Percentiles rank a stretch among this genome's conserved stretches.
These are phyloP conservation scores for Lepiota venenata DNA, from an alignment of 768 basidiomycete species.

Conservation along the genomic window DNA sequence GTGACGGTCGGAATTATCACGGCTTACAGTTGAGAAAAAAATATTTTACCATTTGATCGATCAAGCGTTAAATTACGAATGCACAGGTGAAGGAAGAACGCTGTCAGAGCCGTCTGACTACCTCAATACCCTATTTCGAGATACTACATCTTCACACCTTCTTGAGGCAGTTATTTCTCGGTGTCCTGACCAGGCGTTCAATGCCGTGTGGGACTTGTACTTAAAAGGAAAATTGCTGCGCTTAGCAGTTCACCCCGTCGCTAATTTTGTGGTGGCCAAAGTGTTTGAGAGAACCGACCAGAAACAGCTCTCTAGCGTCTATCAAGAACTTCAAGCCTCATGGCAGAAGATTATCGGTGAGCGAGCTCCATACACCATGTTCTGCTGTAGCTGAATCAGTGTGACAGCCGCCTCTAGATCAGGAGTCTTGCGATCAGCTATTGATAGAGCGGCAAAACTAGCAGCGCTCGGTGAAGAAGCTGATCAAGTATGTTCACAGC, in stretches of 20 bases:
- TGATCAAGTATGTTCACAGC: slow-evolving; percentile 45
- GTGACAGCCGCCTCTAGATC: slow-evolving; percentile 62
- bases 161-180: slow-evolving; percentile 75
- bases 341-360: slow-evolving; percentile 69
- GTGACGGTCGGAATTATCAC: slow-evolving; percentile 76
- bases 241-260: slow-evolving; percentile 83
- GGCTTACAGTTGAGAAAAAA: slow-evolving; percentile 44
- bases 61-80: not conserved
- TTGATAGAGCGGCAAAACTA: slow-evolving; percentile 62
- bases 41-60: not conserved
- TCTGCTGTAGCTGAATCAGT: slow-evolving; percentile 5
- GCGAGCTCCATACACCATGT: slow-evolving; percentile 24
- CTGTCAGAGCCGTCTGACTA: slow-evolving; percentile 63
- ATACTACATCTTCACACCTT: slow-evolving; percentile 86
- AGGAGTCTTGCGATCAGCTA: slow-evolving; percentile 72
- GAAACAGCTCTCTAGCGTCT: slow-evolving; percentile 49
- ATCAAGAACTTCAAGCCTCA: slow-evolving; percentile 54
- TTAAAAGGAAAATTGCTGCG: slow-evolving; percentile 70
- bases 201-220: slow-evolving; percentile 72
- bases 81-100: slow-evolving; percentile 3
- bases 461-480: slow-evolving; percentile 44
- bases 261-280: slow-evolving; percentile 90
- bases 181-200: slow-evolving; percentile 60
- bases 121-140: slow-evolving; percentile 76
- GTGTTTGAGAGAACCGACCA: slow-evolving; percentile 62